Percentiles rank a stretch among this genome's conserved stretches.
phyloP scores from a whole-genome alignment of 192 early-diverging fungal genomes.

The Gamsiella multidivaricata region DNA sequence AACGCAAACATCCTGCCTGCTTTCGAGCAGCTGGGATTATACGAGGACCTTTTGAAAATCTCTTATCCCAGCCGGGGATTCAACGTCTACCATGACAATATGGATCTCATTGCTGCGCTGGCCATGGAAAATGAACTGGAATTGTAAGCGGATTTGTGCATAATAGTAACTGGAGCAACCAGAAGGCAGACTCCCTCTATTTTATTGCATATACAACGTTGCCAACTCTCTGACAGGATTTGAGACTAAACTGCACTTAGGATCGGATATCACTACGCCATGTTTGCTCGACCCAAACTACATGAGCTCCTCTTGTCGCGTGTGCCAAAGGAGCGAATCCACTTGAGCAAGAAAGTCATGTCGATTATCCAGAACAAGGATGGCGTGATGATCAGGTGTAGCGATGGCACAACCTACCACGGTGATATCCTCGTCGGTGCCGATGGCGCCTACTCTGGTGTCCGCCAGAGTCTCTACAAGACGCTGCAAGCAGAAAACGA shows the following conservation, averaged over 20 bases:
- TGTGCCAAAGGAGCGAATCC: slow-evolving; percentile 7
- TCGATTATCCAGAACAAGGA: slow-evolving; percentile 21
- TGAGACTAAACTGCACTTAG: not conserved
- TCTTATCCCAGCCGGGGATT: slow-evolving; percentile 12
- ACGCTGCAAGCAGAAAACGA: not conserved
- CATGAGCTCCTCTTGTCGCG: slow-evolving; percentile 11
- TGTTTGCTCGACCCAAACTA: slow-evolving; percentile 14
- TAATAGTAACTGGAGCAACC: not conserved
- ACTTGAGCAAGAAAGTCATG: slow-evolving; percentile 24
- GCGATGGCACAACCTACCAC: slow-evolving; percentile 31
- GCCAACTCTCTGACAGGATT: not conserved
- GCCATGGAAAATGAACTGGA: not conserved
- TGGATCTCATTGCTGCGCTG: not conserved
- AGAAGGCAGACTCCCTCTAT: too few species aligned
- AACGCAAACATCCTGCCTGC: slow-evolving; percentile 22
- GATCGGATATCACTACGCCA: not conserved
- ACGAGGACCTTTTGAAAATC: slow-evolving; percentile 18
- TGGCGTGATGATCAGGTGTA: slow-evolving; percentile 15
- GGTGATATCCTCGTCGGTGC: slow-evolving; percentile 51
- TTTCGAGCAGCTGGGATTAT: slow-evolving; percentile 32
- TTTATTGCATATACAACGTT: not conserved
- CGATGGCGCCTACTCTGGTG: slow-evolving; percentile 48
- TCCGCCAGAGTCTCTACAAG: slow-evolving; percentile 31
- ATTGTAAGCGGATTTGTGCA: not conserved
- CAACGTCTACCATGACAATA: slow-evolving; percentile 16